Conservation (phyloP, 148 eudicot genomes). For the Fagopyrum tataricum region DNA sequence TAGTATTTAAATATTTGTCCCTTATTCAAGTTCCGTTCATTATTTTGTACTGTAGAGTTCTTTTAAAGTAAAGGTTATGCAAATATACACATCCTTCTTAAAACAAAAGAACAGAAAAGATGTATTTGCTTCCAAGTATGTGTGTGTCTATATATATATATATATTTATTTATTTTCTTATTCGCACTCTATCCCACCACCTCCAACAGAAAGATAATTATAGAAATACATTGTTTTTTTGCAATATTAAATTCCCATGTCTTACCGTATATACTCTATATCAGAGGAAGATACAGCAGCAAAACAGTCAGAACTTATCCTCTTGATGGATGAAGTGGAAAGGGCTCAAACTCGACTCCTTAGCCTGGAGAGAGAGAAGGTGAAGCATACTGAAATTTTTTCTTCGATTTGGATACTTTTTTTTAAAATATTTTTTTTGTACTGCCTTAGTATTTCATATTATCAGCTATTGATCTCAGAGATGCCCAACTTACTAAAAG, state of each 20-base stretch:
- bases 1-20: not conserved
- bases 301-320: constrained; percentile 89
- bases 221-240: not conserved
- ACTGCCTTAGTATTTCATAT: not conserved
- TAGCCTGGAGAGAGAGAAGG: constrained; percentile 97
- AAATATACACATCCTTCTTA: not conserved
- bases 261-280: constrained; percentile 18
- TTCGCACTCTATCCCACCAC: not conserved
- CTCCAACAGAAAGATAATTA: not conserved
- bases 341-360: constrained; percentile 92
- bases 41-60: not conserved
- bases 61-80: not conserved
- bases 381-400: constrained; percentile 12
- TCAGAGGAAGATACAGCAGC: constrained; percentile 92
- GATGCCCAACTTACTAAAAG: not conserved
- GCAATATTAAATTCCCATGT: not conserved
- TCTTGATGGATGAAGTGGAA: constrained; percentile 98
- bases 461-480: not conserved
- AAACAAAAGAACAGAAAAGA: not conserved
- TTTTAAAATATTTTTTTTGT: not conserved
- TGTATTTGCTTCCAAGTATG: not conserved
- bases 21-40: not conserved
- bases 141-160: too few relatives aligned
- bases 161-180: not conserved
- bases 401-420: not conserved